Base-by-base conservation (phyloP, 148 eudicot genomes). In the Chenopodium suecicum region DNA sequence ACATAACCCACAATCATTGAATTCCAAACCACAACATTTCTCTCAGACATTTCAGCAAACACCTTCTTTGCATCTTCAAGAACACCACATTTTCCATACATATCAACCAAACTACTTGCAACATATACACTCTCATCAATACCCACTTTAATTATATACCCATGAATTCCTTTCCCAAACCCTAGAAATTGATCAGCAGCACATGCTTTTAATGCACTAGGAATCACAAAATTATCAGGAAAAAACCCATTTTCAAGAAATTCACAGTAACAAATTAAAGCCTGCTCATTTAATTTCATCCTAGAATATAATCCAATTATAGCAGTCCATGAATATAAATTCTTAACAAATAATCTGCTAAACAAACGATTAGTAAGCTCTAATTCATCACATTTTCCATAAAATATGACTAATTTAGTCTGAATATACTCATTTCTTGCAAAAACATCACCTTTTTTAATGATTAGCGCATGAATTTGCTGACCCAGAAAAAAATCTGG, bases 11-110 rank as follows among this genome's bases (percentile, higher is more conserved):
- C 86, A 70, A 89, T 89, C 89, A 90, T 81, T 0, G 91, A 86
- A 82, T 90, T 90, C 90, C 93, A 85, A 46, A 84, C 85, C 3
- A 90, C 89, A 14, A 73, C 83, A 80, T 89, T 90, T 78, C 83
- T 90, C n/a, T 86, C 89, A 50, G 70, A 0, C 91, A 90, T 89
- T 44, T 73, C 44, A 85, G 87, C 89, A 76, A 90, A 89, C 79
- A 83, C 85, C 80, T 68, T 80, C 64, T 85, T 62, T 32, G 89
- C 90, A 84, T 87, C 87, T 23, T 73, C 80, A 69, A 86, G 34
- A 56, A 79, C 72, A 64, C 90, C 90, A 87, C 93, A 90, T 85
- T 90, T 90, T 1, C 91, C 91, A 84, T 90, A 90, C 93, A 90
- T 90, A 82, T 87, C 93, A 71, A 90, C 86, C 73, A 90, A 85